A percentile compares a stretch with the other conserved stretches of the same genome.
These are phyloP conservation scores for Podospora didyma DNA, from an alignment of 495 filamentous ascomycete genomes.

Conservation along the genomic window DNA sequence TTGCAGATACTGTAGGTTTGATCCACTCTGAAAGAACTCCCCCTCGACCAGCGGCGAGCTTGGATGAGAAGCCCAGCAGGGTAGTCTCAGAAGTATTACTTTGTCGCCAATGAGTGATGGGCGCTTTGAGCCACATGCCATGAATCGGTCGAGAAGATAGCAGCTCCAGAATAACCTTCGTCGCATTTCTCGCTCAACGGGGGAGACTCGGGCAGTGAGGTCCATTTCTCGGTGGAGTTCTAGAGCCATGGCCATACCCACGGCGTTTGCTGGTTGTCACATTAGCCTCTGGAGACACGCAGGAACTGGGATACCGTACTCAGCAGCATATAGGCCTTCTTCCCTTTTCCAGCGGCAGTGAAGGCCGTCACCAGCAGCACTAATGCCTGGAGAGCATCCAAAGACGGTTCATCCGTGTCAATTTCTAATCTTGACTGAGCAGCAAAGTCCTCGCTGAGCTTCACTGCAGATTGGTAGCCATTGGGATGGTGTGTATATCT, in stretches of 20 bases:
- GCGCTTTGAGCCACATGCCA: constrained; percentile 71
- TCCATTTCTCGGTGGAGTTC: constrained; percentile 71
- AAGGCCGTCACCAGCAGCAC: constrained; percentile 72
- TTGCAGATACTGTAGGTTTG: constrained; percentile 63
- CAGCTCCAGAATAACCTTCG: constrained; percentile 79
- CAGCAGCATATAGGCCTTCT: constrained; percentile 81
- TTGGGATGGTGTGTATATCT: constrained; percentile 62
- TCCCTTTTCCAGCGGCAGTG: constrained; percentile 73
- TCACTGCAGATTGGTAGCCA: constrained; percentile 57
- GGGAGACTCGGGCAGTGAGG: constrained; percentile 48
- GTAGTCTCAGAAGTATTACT: constrained; percentile 66
- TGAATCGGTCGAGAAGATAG: constrained; percentile 78
- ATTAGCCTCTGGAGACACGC: not conserved
- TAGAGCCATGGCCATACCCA: constrained; percentile 76
- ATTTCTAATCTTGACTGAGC: constrained; percentile 61
- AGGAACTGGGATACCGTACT: constrained; percentile 44
- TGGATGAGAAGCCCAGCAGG: constrained; percentile 59
- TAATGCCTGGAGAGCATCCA: constrained; percentile 70
- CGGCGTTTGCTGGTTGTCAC: constrained; percentile 59
- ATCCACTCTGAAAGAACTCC: constrained; percentile 70
- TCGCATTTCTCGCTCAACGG: constrained; percentile 66
- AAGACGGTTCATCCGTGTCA: constrained; percentile 72
- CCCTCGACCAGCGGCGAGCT: constrained; percentile 59
- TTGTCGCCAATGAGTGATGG: constrained; percentile 73
- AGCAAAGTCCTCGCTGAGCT: constrained; percentile 63